A percentile compares a stretch with the other conserved stretches of the same genome.
These are phyloP conservation scores for Plantago major DNA, from an alignment of 257 asterid species.

Conservation along the genomic window DNA sequence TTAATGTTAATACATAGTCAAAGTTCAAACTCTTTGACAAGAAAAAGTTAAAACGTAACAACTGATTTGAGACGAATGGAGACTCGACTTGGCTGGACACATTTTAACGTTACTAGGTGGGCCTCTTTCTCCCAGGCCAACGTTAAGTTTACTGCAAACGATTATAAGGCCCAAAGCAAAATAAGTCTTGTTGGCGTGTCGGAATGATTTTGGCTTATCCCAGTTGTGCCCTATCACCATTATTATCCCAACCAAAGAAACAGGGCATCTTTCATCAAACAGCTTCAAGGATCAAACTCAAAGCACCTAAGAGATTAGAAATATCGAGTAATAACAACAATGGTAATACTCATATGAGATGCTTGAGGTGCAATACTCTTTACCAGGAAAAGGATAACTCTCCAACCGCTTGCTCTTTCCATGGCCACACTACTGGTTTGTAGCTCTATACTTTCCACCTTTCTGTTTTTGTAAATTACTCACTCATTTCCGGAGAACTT, in stretches of 20 bases:
- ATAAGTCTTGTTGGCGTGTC: too few relatives aligned
- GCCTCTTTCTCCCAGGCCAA: too few relatives aligned
- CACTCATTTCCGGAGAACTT: too few relatives aligned
- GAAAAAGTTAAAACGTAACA: too few relatives aligned
- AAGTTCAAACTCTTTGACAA: too few relatives aligned
- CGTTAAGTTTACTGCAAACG: too few relatives aligned
- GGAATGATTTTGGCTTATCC: conserved; percentile 22
- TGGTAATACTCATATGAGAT: conserved; percentile 38
- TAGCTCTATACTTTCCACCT: background rate
- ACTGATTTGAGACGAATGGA: too few relatives aligned
- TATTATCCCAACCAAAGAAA: conserved; percentile 9
- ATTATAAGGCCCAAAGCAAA: too few relatives aligned
- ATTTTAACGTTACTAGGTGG: too few relatives aligned
- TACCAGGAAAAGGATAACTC: conserved; percentile 40
- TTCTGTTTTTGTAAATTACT: too few relatives aligned
- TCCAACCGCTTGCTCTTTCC: conserved; percentile 55
- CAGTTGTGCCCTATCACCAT: conserved; percentile 8
- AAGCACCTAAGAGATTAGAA: conserved; percentile 25
- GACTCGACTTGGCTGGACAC: too few relatives aligned
- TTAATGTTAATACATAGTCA: too few relatives aligned
- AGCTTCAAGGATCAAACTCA: conserved; percentile 14
- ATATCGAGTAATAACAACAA: background rate
- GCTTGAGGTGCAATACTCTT: conserved; percentile 55
- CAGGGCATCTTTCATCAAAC: background rate
- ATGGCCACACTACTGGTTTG: conserved; percentile 59